Conservation (phyloP, 2,329 filamentous ascomycete genomes). For the Bipolaris victoriae region DNA sequence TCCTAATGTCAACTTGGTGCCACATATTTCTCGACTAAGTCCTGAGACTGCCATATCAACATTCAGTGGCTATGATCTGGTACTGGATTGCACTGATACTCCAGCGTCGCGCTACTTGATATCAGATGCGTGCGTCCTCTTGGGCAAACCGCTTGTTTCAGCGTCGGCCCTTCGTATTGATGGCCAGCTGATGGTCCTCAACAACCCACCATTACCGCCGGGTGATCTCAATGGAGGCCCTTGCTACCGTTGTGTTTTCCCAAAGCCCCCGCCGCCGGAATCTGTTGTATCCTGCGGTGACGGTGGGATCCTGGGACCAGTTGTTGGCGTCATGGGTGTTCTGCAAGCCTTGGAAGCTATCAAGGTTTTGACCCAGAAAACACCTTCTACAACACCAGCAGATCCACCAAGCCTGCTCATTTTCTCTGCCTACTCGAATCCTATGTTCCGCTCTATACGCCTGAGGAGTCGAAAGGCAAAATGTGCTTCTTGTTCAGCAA, state of each 20-base stretch:
- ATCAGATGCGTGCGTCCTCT: constrained; percentile 84
- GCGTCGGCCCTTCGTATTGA: constrained; percentile 88
- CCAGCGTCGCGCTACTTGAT: constrained; percentile 91
- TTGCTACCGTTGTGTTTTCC: constrained; percentile 94
- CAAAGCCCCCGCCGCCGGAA: constrained; percentile 80
- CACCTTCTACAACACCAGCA: constrained; percentile 19
- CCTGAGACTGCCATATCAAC: constrained; percentile 71
- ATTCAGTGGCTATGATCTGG: constrained; percentile 75
- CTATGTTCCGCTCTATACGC: constrained; percentile 74
- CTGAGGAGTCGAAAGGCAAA: constrained; percentile 71
- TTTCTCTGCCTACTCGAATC: constrained; percentile 61
- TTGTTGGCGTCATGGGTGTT: constrained; percentile 92
- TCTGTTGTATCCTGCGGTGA: constrained; percentile 88
- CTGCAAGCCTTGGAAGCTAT: constrained; percentile 89
- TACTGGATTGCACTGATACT: constrained; percentile 95
- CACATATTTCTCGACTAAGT: constrained; percentile 69
- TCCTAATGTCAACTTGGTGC: constrained; percentile 68
- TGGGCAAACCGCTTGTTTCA: constrained; percentile 80
- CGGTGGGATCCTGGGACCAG: constrained; percentile 88
- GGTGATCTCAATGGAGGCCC: constrained; percentile 70
- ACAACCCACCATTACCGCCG: constrained; percentile 71
- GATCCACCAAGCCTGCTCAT: constrained; percentile 55
- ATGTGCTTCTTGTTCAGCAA: constrained; percentile 77
- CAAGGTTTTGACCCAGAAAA: constrained; percentile 69
- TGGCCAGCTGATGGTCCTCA: constrained; percentile 87